Evolutionary conservation across 306 rosid genomes (phyloP), one percentile per base, ranked within the genome.

Genomic region (Delonix regia): DNA sequence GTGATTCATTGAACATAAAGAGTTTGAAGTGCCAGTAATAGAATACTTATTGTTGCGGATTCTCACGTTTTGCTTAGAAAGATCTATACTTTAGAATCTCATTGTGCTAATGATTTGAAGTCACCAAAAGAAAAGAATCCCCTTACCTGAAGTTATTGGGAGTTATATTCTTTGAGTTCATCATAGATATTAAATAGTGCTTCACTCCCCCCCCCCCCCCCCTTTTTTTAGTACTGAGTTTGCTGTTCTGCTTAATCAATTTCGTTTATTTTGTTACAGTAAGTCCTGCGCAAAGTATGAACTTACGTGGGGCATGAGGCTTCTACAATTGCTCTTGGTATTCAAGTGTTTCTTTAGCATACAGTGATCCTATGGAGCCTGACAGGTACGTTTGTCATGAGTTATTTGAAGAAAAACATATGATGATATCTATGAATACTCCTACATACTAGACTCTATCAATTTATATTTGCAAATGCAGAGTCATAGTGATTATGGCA

Each of bases 371-470:
- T 28, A 88, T 85, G 91, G 89, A 83, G 64, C 79, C 79, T 75
- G 89, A 85, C 75, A 88, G 91, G 91, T 88, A 67, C 18, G 24
- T 74, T 77, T 53, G 27, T 60, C 59, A 41, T 59, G 53, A 55
- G 59, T 62, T 82, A 48, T 27, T 28, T 27, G 67, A 15, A 60
- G 7, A 16, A 61, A 24, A 28, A 16, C 42, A 21, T 9, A 63
- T n/a, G 14, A 36, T n/a, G 25, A n/a, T 63, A 3, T 0, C 11
- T 16, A 25, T 14, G 1, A 19, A n/a, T 28, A 78, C 53, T 30
- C 5, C 47, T 38, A 36, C 38, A 6, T 38, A 56, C 4, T 9
- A 15, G 25, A 39, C 36, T 53, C 47, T 67, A 36, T 49, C 24
- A 38, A 65, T 67, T 34, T 73, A 41, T 24, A 51, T 39, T 60